Percentiles rank a stretch among this genome's conserved stretches.
Evolutionary conservation across 192 early-diverging fungal species (phyloP).

Genomic region (Anaeromyces robustus): DNA sequence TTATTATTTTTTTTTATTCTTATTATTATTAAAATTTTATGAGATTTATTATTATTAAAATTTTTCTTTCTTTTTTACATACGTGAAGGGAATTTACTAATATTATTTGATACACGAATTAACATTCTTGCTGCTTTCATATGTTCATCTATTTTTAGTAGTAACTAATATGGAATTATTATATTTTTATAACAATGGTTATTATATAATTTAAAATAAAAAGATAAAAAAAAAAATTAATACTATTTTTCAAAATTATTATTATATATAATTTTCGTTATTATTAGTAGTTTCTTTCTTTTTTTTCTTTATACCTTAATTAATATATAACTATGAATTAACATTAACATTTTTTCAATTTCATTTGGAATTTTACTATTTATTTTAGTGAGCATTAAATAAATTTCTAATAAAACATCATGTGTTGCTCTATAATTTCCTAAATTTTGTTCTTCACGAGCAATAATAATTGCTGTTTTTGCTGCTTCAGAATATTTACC

Average conservation of each 20-base stretch:
- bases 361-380: slow-evolving; percentile 27
- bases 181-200: background rate
- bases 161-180: slow-evolving; percentile 12
- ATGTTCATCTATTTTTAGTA: slow-evolving; percentile 27
- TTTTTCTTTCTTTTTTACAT: too few relatives aligned
- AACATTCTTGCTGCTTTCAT: slow-evolving; percentile 29
- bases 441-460: slow-evolving; percentile 32
- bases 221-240: background rate
- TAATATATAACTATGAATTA: slow-evolving; percentile 41
- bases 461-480: slow-evolving; percentile 37
- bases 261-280: too few relatives aligned
- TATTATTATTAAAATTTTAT: too few relatives aligned
- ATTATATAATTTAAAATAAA: too few relatives aligned
- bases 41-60: too few relatives aligned
- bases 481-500: slow-evolving; percentile 32
- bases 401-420: slow-evolving; percentile 34
- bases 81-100: slow-evolving; percentile 33
- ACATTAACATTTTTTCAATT: slow-evolving; percentile 33
- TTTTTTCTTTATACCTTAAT: slow-evolving; percentile 30
- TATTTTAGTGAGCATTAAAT: slow-evolving; percentile 17
- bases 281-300: too few relatives aligned
- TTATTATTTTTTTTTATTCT: too few relatives aligned
- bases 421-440: slow-evolving; percentile 35
- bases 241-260: too few relatives aligned
- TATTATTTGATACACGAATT: slow-evolving; percentile 34